These are phyloP conservation scores for Fermentozyma sake DNA, from an alignment of 1,139 yeast genomes.

Conservation along the genomic window DNA sequence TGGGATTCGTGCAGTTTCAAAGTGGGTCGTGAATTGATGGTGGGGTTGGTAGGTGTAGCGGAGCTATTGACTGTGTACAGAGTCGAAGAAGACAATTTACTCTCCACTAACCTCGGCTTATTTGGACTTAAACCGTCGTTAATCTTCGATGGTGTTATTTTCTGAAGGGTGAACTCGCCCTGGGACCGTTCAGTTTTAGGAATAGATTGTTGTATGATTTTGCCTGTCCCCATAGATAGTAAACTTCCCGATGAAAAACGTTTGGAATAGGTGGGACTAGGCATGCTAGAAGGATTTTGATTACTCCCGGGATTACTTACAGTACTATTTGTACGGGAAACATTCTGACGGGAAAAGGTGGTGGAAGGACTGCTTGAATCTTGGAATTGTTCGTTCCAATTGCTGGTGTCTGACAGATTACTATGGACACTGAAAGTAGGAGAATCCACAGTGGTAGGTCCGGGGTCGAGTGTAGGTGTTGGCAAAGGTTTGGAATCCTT, in stretches of 20 bases:
- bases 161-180: conserved; percentile 8
- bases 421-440: conserved; percentile 30
- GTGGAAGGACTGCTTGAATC: conserved; percentile 2
- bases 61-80: no score
- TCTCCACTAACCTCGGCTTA: conserved; percentile 32
- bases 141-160: conserved; percentile 9
- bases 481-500: conserved; percentile 58
- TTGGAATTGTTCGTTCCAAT: conserved; percentile 8
- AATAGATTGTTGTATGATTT: conserved; percentile 29
- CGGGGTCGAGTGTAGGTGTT: conserved; percentile 47
- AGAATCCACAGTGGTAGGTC: conserved; percentile 27
- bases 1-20: conserved; percentile 14
- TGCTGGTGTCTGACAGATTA: conserved; percentile 8
- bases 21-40: conserved; percentile 8
- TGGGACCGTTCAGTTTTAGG: conserved; percentile 11
- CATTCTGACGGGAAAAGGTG: conserved; percentile 4
- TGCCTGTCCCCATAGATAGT: conserved; percentile 42
- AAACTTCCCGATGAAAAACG: conserved; percentile 38
- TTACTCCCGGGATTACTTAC: conserved; percentile 4
- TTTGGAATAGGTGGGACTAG: conserved; percentile 40
- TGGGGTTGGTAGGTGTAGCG: conserved; percentile 1
- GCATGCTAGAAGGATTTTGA: conserved; percentile 14
- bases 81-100: conserved; percentile 14
- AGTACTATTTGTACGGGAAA: conserved; percentile 14
- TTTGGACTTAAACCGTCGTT: no score